phyloP scores from a whole-genome alignment of 306 rosid genomes.

The Acacia melanoxylon region DNA sequence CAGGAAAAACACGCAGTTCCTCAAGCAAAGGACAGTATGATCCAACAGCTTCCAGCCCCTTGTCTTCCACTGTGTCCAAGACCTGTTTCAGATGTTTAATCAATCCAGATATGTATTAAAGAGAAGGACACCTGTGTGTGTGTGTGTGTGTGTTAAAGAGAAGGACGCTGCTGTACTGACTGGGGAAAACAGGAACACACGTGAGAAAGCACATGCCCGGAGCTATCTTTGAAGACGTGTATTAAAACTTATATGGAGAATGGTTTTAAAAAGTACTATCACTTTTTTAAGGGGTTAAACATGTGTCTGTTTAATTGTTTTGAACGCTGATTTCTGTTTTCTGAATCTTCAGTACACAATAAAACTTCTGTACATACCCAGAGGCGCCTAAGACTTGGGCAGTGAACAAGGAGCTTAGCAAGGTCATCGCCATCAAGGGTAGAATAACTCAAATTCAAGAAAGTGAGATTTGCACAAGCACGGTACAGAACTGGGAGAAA shows the following conservation, averaged over 20 bases:
- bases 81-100: slow-evolving; percentile 52
- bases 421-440: slow-evolving; percentile 56
- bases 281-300: background rate
- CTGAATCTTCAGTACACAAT: slow-evolving; percentile 16
- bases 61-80: slow-evolving; percentile 79
- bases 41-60: slow-evolving; percentile 84
- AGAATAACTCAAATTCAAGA: slow-evolving; percentile 78
- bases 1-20: slow-evolving; percentile 87
- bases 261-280: background rate
- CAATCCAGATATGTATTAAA: background rate
- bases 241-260: background rate
- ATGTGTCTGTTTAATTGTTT: background rate
- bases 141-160: background rate
- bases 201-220: background rate
- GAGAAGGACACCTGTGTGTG: background rate
- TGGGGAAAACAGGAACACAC: background rate
- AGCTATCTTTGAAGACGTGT: background rate
- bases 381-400: slow-evolving; percentile 65
- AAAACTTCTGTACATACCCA: slow-evolving; percentile 55
- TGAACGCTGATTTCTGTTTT: background rate
- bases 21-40: slow-evolving; percentile 73
- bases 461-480: slow-evolving; percentile 62
- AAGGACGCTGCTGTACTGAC: background rate
- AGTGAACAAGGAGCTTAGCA: slow-evolving; percentile 63
- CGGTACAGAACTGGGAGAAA: slow-evolving; percentile 69